Conservation (phyloP, 257 asterid genomes). For the Schizonepeta tenuifolia region DNA sequence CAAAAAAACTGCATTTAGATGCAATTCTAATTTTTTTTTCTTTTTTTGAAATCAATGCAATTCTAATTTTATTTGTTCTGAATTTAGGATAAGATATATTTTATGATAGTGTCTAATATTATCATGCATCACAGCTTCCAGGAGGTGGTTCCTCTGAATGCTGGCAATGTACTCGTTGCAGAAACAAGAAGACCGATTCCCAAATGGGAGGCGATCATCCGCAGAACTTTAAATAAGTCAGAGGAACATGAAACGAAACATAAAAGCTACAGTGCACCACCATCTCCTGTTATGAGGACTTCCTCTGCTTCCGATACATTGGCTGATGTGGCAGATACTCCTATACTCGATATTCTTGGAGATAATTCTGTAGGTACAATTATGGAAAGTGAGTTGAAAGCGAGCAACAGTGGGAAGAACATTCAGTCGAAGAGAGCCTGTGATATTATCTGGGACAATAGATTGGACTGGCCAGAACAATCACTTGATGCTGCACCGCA, state of each 20-base stretch:
- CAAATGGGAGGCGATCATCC: conserved; percentile 84
- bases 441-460: conserved; percentile 39
- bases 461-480: conserved; percentile 88
- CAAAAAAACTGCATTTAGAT: not conserved
- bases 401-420: conserved; percentile 28
- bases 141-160: conserved; percentile 92
- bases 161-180: conserved; percentile 92
- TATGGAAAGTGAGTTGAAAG: conserved; percentile 27
- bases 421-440: conserved; percentile 39
- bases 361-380: conserved; percentile 35
- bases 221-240: conserved; percentile 66
- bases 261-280: conserved; percentile 89
- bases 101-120: conserved; percentile 11
- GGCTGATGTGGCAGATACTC: conserved; percentile 53
- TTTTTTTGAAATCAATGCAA: too few species aligned
- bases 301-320: conserved; percentile 76
- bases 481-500: conserved; percentile 69
- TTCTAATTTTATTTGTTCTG: not conserved
- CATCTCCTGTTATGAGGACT: conserved; percentile 80
- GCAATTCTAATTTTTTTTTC: too few species aligned
- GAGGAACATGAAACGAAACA: conserved; percentile 52
- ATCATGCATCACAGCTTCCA: conserved; percentile 63
- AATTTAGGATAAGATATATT: conserved; percentile 2
- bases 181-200: conserved; percentile 76
- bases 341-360: conserved; percentile 43